These are phyloP conservation scores for Tremella fuciformis DNA, from an alignment of 768 basidiomycete genomes.

Conservation along the genomic window DNA sequence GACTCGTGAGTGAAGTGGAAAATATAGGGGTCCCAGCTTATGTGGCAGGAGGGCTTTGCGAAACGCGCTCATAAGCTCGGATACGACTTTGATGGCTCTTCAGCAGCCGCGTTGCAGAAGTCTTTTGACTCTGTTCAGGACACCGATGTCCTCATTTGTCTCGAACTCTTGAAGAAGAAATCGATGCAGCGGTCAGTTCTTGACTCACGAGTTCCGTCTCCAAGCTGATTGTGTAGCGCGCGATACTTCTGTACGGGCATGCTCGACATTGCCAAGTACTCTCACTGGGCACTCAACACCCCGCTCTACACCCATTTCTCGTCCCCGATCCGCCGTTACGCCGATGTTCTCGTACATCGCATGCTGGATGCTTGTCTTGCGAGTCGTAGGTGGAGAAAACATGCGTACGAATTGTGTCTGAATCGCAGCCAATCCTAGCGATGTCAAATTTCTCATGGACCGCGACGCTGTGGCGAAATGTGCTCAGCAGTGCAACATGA, in stretches of 20 bases:
- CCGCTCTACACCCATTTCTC: constrained; percentile 74
- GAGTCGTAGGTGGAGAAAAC: constrained; percentile 32
- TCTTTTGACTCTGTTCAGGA: constrained; percentile 75
- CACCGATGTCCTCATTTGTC: constrained; percentile 68
- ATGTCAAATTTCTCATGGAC: constrained; percentile 92
- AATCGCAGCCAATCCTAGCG: constrained; percentile 55
- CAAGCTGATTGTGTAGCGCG: constrained; percentile 56
- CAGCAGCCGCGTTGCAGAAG: constrained; percentile 75
- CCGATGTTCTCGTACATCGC: constrained; percentile 91
- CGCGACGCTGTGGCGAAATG: constrained; percentile 96
- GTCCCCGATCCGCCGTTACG: constrained; percentile 65
- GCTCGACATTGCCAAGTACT: constrained; percentile 97
- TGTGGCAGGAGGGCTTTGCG: constrained; percentile 59
- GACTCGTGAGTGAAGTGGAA: constrained; percentile 61
- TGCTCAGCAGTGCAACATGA: constrained; percentile 98
- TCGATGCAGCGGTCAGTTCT: constrained; percentile 68
- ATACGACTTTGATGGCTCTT: constrained; percentile 73
- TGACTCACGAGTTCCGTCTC: background rate
- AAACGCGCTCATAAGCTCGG: constrained; percentile 82
- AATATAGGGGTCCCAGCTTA: background rate
- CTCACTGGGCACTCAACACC: constrained; percentile 82
- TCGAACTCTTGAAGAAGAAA: constrained; percentile 80
- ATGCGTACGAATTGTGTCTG: background rate
- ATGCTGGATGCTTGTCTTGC: constrained; percentile 82
- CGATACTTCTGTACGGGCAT: constrained; percentile 99